Evolutionary conservation across 148 eudicot genomes (phyloP), one percentile per base, ranked within the genome.

Genomic region (Persicaria maculosa): DNA sequence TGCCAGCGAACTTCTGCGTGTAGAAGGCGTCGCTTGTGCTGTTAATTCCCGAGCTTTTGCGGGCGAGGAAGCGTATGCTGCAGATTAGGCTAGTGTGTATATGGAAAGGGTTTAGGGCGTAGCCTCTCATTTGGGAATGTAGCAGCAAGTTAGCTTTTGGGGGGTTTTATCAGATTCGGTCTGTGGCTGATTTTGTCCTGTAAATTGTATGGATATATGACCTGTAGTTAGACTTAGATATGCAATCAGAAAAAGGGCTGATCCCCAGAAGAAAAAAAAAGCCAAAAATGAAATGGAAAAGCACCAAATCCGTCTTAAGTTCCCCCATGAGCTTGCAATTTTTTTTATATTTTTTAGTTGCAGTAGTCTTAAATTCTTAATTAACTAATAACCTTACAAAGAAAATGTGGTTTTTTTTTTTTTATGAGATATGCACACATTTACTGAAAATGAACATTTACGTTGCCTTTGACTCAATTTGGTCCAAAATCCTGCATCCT

Each of bases 1-100:
- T 12, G 76, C 72, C 44, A 75, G 81, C 68, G 77, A 74, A 44
- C 45, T 64, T 40, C 12, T 64, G 69, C 7, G 69, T n/a, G 14
- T 64, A 64, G 69, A 40, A 36, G 8, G 7, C 5, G 64, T 25
- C 8, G 64, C 9, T 58, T 0, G 53, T 50, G 55, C 55, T 59
- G 67, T 59, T 8, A 59, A 59, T 59, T 59, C 40, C 8, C 36
- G 67, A 44, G 67, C 19, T 59, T 31, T 31, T 31, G 40, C 40
- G 3, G 40, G 40, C 1, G 40, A 31, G 40, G 40, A 31, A 31
- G 40, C 40, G 40, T 25, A 59, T 4, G 67, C 40, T 10, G 67
- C 5, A 8, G 67, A 22, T 59, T 59, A 59, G 67, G 15, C 10
- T 59, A 59, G 25, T 57, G 64, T 59, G 43, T 59, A 59, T 53